A percentile compares a stretch with the other conserved stretches of the same genome.
phyloP scores from a whole-genome alignment of 495 filamentous ascomycete genomes.

The Penicillium paradoxum region DNA sequence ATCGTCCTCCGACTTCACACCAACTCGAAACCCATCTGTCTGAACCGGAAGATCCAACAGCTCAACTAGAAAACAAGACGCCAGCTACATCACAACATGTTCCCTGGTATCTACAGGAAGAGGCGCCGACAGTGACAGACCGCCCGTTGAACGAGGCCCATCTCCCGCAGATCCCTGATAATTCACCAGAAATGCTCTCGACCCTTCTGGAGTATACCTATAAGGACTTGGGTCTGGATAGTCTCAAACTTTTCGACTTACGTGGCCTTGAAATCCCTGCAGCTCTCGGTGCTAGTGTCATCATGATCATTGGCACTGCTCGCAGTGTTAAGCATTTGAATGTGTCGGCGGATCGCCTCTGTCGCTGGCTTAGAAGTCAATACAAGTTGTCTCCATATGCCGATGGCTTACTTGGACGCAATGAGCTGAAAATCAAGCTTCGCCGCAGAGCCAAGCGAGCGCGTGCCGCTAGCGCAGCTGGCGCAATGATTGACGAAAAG shows the following conservation, averaged over 20 bases:
- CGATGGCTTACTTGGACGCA: slow-evolving; percentile 83
- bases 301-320: slow-evolving; percentile 93
- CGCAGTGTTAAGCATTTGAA: slow-evolving; percentile 91
- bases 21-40: slow-evolving; percentile 12
- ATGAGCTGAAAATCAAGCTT: slow-evolving; percentile 84
- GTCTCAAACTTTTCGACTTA: slow-evolving; percentile 72
- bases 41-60: slow-evolving; percentile 6
- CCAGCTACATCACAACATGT: slow-evolving; percentile 22
- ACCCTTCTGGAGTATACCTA: slow-evolving; percentile 72
- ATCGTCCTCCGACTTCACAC: slow-evolving; percentile 17
- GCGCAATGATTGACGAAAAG: slow-evolving; percentile 42
- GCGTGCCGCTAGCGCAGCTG: slow-evolving; percentile 62
- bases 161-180: slow-evolving; percentile 70
- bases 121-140: slow-evolving; percentile 42
- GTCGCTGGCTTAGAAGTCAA: slow-evolving; percentile 73
- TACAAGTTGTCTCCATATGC: slow-evolving; percentile 69
- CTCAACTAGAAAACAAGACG: slow-evolving; percentile 3
- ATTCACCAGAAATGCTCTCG: slow-evolving; percentile 67
- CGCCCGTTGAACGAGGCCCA: slow-evolving; percentile 56
- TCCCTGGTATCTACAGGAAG: slow-evolving; percentile 88
- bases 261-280: slow-evolving; percentile 79
- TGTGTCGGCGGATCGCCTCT: slow-evolving; percentile 82
- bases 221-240: slow-evolving; percentile 76
- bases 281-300: slow-evolving; percentile 76
- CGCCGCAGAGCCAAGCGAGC: slow-evolving; percentile 73